Conservation (phyloP, 768 basidiomycete species). For the Calocybe indica region DNA sequence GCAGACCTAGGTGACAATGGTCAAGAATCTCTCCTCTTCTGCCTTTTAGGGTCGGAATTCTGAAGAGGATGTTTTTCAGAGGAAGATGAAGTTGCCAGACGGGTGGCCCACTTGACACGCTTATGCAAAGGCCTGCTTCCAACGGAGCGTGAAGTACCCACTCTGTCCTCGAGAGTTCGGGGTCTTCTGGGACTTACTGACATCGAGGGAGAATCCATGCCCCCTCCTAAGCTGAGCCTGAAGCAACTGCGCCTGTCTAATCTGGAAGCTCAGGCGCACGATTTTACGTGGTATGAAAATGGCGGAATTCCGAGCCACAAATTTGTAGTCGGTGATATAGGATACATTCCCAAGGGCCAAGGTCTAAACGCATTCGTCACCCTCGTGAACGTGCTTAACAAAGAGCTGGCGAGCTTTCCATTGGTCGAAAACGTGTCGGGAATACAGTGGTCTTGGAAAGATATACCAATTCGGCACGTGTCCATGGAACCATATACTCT, state of each 20-base stretch:
- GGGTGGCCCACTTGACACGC: conserved; percentile 34
- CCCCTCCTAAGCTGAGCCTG: conserved; percentile 18
- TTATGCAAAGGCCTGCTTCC: conserved; percentile 35
- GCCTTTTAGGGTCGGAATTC: background rate
- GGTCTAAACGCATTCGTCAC: conserved; percentile 32
- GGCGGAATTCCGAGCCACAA: conserved; percentile 31
- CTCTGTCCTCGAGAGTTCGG: conserved; percentile 22
- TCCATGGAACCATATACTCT: conserved; percentile 27
- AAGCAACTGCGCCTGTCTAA: conserved; percentile 32
- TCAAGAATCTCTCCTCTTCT: too few relatives aligned
- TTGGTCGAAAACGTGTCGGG: conserved; percentile 19
- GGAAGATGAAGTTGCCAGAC: conserved; percentile 21
- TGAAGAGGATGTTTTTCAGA: conserved; percentile 3
- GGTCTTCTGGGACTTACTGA: conserved; percentile 16
- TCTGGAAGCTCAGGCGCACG: conserved; percentile 25
- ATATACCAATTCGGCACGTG: conserved; percentile 18
- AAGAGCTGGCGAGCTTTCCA: conserved; percentile 17
- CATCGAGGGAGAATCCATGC: conserved; percentile 18
- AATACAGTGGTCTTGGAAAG: conserved; percentile 32
- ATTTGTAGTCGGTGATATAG: conserved; percentile 38
- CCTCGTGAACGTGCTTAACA: conserved; percentile 31
- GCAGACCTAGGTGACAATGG: background rate
- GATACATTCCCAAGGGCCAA: conserved; percentile 30
- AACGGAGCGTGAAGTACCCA: conserved; percentile 20
- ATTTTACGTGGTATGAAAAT: conserved; percentile 35